Base-by-base conservation (phyloP, 176 grass and related monocot species). In the Secale cereale region DNA sequence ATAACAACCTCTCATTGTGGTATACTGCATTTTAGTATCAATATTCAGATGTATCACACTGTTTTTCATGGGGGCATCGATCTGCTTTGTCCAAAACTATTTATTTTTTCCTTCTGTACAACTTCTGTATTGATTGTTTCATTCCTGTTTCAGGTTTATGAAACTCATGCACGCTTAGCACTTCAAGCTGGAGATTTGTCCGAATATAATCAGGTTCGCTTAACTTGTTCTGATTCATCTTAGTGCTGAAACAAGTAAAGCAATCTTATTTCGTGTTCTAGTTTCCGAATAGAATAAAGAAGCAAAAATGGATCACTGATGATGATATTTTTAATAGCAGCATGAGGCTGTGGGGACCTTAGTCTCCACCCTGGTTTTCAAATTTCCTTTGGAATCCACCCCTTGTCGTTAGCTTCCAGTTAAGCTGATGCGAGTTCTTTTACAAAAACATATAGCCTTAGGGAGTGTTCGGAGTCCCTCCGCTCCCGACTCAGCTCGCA, bases 101-200 rank as follows among this genome's bases (percentile, higher is more conserved):
- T 83, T 27, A 19, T 14, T 68, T 30, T 36, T 68, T 46, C 59
- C 46, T 48, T 59, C 16, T 67, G 31, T 56, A n/a, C 73, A 64
- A 63, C 23, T 65, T 76, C 22, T 13, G 32, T 46, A 26, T 77
- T 37, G 37, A 29, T 76, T 65, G 70, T 60, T 77, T 26, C 15
- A 46, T 80, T 80, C 50, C 65, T 86, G 41, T 91, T 93, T 64
- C 68, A 98, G 95, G 93, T 98, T 76, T 98, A 95, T 78, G 95
- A 98, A 88, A 98, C 89, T 77, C 95, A 98, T 95, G 93, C 95
- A 41, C 82, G 93, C 46, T 86, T 95, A 75, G 90, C 95, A 79
- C 80, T 98, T 31, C 91, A 95, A 84, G 82, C 85, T 46, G 95
- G 95, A 60, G 95, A 98, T 88, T 85, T 98, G 45, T 74, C 91